Base-by-base conservation (phyloP, 2,329 filamentous ascomycete species). In the Davidsoniella virescens region DNA sequence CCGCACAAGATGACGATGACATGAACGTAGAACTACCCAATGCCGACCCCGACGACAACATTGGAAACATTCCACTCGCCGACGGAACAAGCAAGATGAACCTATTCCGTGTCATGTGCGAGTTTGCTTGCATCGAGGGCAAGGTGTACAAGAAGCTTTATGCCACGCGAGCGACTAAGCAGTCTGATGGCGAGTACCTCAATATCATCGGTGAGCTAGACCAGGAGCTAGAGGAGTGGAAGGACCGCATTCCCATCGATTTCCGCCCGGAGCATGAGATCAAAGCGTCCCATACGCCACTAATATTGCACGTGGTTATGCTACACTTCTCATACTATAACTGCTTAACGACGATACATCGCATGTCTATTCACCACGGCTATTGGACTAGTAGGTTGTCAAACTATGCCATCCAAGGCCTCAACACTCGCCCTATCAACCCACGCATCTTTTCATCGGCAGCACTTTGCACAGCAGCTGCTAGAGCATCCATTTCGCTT, bases 181-280 rank as follows among this genome's bases (percentile, higher is more conserved):
- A 95, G 61, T 86, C 87, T 1, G 87, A 94, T 57, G 92, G 90
- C 20, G 90, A 95, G 63, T 71, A 96, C 7, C 72, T 98, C 44
- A 94, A 94, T 61, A 94, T 87, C 0, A 98, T 98, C 57, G 88
- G 92, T 44, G 88, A 96, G 60, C 75, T 98, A 8, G 92, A 98
- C 62, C 81, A 78, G 59, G 79, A 87, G 59, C 58, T 98, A 3
- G 92, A 98, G 62, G 82, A 87, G 49, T 98, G 92, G 92, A 96
- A 96, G 68, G 88, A 96, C 61, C 79, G 75, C 47, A 96, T 98
- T 49, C 90, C 92, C 2, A 75, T 94, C 52, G 92, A 96, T 60
- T 96, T 95, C 67, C 78, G 92, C n/a, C 92, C 92, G 0, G 92
- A 96, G 64, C 81, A 95, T 62, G 88, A 95, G 64, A 96, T 98